Base-by-base conservation (phyloP, 768 basidiomycete genomes). In the Leccinum boreale region DNA sequence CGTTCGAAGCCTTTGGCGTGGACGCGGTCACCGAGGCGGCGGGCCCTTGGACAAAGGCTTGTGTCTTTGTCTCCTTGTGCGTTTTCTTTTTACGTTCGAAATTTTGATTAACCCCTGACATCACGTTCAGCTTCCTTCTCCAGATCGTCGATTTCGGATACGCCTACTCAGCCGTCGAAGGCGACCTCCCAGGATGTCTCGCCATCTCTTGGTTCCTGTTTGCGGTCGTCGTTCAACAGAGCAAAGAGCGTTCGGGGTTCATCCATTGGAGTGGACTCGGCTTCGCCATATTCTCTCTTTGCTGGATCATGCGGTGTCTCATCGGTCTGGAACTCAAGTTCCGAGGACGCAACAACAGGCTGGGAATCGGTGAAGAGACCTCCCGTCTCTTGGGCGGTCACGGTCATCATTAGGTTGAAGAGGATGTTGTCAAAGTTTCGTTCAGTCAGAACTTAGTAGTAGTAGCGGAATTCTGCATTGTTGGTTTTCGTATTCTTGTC, bases 261-360 rank as follows among this genome's bases (percentile, higher is more conserved):
- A 77, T 89, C 54, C 85, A 86, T 70, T 89, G 85, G 85, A 79
- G 78, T 19, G 84, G 85, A 3, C 78, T 88, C 47, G 85, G 75
- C 14, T 83, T 83, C 67, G 80, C 85, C 70, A 77, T 86, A 68
- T 67, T 89, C 19, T 81, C 84, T n/a, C 72, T 85, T 58, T 77
- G 87, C 60, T 84, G 84, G 71, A 79, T 89, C 65, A 70, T 83
- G 70, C 84, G 86, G 68, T 79, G 82, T 46, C 69, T 79, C 29
- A 76, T 78, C 42, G 77, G 78, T 19, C 62, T 74, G 39, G 71
- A 73, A 44, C 26, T 73, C 5, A 73, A 71, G 62, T 74, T 71
- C 62, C 64, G 73, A 53, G 71, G 67, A 45, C 70, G 71, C 15
- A 52, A 63, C 62, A 70, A 69, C 42, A 72, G 71, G 59, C 45